Conservation (phyloP, 2,329 filamentous ascomycete species). For the Ophiostoma montium region DNA sequence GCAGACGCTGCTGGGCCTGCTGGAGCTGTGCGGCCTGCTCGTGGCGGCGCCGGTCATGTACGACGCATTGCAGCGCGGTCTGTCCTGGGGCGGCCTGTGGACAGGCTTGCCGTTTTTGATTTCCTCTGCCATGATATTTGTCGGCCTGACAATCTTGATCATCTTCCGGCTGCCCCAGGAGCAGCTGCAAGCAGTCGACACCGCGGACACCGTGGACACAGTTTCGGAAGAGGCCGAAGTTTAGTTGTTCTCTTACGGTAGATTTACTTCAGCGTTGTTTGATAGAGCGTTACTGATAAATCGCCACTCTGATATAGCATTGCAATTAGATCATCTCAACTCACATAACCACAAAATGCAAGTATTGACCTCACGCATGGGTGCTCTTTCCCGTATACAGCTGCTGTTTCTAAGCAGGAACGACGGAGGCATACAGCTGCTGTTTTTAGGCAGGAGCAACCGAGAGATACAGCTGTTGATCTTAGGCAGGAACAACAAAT, state of each 20-base stretch:
- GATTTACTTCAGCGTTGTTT: no score
- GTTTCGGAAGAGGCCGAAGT: background rate
- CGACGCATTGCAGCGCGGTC: constrained; percentile 29
- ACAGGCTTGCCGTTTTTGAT: constrained; percentile 35
- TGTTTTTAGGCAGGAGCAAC: no score
- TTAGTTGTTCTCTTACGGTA: background rate
- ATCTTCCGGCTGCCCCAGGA: background rate
- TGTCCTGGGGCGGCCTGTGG: constrained; percentile 31
- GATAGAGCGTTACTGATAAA: no score
- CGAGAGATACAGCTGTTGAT: no score
- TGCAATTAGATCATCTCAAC: no score
- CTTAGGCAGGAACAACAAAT: no score
- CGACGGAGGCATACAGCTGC: no score
- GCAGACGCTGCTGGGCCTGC: constrained; percentile 36
- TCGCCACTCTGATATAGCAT: no score
- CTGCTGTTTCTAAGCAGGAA: no score
- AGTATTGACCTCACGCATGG: no score
- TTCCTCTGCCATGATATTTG: constrained; percentile 18
- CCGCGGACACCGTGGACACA: background rate
- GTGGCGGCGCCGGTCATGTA: constrained; percentile 32
- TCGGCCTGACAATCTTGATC: background rate
- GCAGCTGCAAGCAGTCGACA: background rate
- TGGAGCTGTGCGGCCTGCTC: constrained; percentile 35
- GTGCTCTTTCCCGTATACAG: no score
- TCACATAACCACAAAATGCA: no score